These are phyloP conservation scores for Albifimbria verrucaria DNA, from an alignment of 2,329 filamentous ascomycete genomes.

Conservation along the genomic window DNA sequence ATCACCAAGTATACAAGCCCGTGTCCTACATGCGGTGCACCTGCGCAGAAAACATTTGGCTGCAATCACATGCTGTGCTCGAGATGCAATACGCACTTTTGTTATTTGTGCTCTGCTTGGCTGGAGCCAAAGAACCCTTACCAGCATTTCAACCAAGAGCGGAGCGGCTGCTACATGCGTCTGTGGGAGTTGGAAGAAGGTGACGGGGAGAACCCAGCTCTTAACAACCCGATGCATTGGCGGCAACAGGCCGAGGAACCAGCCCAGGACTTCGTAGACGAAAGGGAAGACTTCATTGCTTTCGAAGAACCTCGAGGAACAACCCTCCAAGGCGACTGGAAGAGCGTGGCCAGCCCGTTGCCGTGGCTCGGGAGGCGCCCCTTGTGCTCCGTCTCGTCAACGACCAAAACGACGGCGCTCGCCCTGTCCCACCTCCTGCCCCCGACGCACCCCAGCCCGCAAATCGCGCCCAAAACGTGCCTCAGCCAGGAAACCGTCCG, in stretches of 20 bases:
- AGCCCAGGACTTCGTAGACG: constrained; percentile 10
- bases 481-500: constrained; percentile 1
- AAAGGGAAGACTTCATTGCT: constrained; percentile 30
- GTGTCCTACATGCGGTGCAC: constrained; percentile 83
- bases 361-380: constrained; percentile 53
- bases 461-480: constrained; percentile 21
- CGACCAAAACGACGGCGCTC: constrained; percentile 25
- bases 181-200: constrained; percentile 88
- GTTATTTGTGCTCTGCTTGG: constrained; percentile 91
- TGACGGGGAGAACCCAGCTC: constrained; percentile 49
- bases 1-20: constrained; percentile 76
- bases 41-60: constrained; percentile 85
- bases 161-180: constrained; percentile 70
- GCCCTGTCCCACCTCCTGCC: constrained; percentile 23
- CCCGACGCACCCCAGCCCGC: constrained; percentile 24
- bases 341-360: constrained; percentile 29
- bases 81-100: constrained; percentile 88
- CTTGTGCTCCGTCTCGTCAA: constrained; percentile 53
- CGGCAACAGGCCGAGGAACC: constrained; percentile 4
- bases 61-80: constrained; percentile 98
- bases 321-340: constrained; percentile 17
- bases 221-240: constrained; percentile 14
- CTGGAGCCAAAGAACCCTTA: constrained; percentile 80
- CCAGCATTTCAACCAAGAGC: constrained; percentile 74
- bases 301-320: constrained; percentile 18